phyloP scores from a whole-genome alignment of 1,284 basidiomycete genomes.

The Leccinum glutinopallens region DNA sequence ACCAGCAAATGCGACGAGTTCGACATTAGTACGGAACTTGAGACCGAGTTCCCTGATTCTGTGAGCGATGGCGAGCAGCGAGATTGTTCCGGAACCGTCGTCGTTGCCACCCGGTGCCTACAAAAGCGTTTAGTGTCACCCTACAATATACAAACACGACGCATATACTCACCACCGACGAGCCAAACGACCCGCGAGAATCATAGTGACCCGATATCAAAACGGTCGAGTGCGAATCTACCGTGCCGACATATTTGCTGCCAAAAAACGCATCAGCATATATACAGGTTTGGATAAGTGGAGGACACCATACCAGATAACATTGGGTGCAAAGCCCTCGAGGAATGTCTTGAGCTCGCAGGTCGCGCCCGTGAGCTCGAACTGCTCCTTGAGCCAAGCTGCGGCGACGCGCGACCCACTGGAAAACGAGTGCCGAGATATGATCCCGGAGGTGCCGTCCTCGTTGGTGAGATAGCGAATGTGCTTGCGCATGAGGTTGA shows the following conservation, averaged over 20 bases:
- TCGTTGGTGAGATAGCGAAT: slow-evolving; percentile 85
- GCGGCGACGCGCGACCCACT: slow-evolving; percentile 70
- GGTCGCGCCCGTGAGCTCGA: slow-evolving; percentile 72
- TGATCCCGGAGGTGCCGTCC: slow-evolving; percentile 61
- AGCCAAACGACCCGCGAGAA: slow-evolving; percentile 84
- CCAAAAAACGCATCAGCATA: slow-evolving; percentile 4
- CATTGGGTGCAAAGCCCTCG: slow-evolving; percentile 77
- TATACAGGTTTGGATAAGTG: background rate
- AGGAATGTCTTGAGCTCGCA: slow-evolving; percentile 72
- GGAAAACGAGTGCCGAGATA: slow-evolving; percentile 79
- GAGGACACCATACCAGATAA: slow-evolving; percentile 63
- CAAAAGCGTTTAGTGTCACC: background rate
- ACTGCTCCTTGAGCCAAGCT: slow-evolving; percentile 69
- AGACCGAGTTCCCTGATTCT: slow-evolving; percentile 65
- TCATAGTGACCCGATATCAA: slow-evolving; percentile 86
- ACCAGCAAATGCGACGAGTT: slow-evolving; percentile 70
- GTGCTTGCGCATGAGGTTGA: slow-evolving; percentile 65
- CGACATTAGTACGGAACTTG: slow-evolving; percentile 66
- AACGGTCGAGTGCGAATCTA: slow-evolving; percentile 52
- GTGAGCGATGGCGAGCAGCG: slow-evolving; percentile 75
- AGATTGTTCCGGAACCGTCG: slow-evolving; percentile 78
- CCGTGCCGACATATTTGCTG: slow-evolving; percentile 57
- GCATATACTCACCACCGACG: slow-evolving; percentile 26
- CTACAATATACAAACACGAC: background rate
- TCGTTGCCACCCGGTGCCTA: slow-evolving; percentile 63